A percentile compares a stretch with the other conserved stretches of the same genome.
phyloP scores from a whole-genome alignment of 805 yeast species.

The Myxozyma lipomycoides region DNA sequence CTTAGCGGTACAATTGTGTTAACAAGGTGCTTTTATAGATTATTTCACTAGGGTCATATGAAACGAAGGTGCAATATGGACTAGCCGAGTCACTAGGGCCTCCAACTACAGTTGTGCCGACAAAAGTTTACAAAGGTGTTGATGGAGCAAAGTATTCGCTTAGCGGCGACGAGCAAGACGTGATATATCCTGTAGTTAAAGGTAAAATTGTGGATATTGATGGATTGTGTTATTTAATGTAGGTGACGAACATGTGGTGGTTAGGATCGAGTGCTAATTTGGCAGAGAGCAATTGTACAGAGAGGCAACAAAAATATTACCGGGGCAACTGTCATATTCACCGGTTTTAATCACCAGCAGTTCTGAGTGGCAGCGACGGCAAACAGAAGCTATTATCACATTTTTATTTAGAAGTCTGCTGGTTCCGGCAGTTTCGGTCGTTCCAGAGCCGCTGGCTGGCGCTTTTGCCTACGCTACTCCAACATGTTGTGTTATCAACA shows the following conservation, averaged over 20 bases:
- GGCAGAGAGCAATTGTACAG: conserved; percentile 47
- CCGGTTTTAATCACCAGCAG: conserved; percentile 69
- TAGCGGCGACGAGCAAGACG: conserved; percentile 41
- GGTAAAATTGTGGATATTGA: conserved; percentile 64
- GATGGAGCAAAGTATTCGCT: conserved; percentile 42
- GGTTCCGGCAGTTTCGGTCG: conserved; percentile 64
- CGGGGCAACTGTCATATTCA: conserved; percentile 40
- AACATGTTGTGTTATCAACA: conserved; percentile 70
- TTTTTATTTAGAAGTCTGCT: conserved; percentile 71
- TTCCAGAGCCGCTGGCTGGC: conserved; percentile 65
- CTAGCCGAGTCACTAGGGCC: conserved; percentile 67
- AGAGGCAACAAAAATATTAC: conserved; percentile 39
- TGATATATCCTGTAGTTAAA: conserved; percentile 57
- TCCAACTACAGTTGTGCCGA: conserved; percentile 73
- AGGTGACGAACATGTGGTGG: conserved; percentile 43
- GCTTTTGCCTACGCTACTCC: conserved; percentile 64
- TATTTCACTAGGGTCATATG: conserved; percentile 72
- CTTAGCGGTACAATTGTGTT: no score
- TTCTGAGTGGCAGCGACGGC: conserved; percentile 62
- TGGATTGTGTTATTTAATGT: conserved; percentile 65
- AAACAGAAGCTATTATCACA: conserved; percentile 66
- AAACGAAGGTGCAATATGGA: conserved; percentile 76
- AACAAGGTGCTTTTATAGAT: no score
- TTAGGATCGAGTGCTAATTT: conserved; percentile 32
- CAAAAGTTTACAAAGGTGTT: conserved; percentile 55